phyloP scores from a whole-genome alignment of 2,329 filamentous ascomycete genomes.

The Thelonectria blattea region DNA sequence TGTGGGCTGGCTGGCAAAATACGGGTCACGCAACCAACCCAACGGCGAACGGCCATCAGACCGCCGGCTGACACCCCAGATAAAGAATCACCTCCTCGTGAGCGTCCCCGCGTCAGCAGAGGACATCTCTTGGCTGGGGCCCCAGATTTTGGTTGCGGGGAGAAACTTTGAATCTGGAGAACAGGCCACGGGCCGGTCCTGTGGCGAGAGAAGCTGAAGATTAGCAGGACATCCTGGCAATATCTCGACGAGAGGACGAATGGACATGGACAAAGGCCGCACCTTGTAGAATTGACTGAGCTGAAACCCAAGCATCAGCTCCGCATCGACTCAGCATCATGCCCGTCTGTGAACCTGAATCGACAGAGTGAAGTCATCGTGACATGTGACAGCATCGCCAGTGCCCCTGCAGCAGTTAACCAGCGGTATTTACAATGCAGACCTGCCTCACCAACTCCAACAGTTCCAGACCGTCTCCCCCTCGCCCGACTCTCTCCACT shows the following conservation, averaged over 20 bases:
- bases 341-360: neutral
- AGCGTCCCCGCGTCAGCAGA: neutral
- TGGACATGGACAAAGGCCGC: neutral
- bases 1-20: neutral
- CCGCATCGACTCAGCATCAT: neutral
- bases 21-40: neutral
- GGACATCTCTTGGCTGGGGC: slow-evolving; percentile 2
- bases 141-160: slow-evolving; percentile 6
- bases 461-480: too few relatives aligned
- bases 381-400: neutral
- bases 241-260: too few relatives aligned
- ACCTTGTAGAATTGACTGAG: neutral
- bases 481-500: neutral
- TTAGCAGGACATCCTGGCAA: too few relatives aligned
- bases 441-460: neutral
- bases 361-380: neutral
- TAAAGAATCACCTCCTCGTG: slow-evolving; percentile 1
- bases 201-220: neutral
- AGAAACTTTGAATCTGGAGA: neutral
- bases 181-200: neutral
- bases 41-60: neutral
- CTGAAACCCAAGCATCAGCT: neutral
- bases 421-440: neutral
- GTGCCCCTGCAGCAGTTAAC: neutral
- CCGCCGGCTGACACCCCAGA: slow-evolving; percentile 4